Base-by-base conservation (phyloP, 306 rosid genomes). In the Fagus crenata region DNA sequence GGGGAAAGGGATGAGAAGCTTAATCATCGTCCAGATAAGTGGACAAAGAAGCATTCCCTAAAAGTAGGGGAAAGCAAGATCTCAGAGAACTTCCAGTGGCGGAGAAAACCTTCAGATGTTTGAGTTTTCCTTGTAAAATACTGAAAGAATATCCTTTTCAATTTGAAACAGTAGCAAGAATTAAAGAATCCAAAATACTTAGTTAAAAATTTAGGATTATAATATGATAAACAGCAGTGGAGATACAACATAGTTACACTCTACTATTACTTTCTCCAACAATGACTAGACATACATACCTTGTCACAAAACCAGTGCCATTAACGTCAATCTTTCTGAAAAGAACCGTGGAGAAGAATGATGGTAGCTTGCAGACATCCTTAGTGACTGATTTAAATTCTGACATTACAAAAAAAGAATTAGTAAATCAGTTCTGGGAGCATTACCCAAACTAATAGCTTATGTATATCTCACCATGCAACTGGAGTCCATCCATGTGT, bases 361-460 rank as follows among this genome's bases (percentile, higher is more conserved):
- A 96, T 71, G 99, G 99, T 81, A 96, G 93, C 96, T 89, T 96
- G 92, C 99, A 96, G 59, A 96, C 81, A 77, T 96, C 98, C 92
- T 93, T 96, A 33, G 93, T 89, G 76, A 96, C 81, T 42, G 85
- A 75, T 84, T 91, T 92, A 81, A 96, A 96, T 67, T 96, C 98
- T 96, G 93, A 53, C 72, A 89, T 53, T 56, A 65, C 82, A 85
- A 77, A 67, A 54, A 74, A 77, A 80, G 41, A 80, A 83, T 84
- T 72, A 87, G 77, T 63, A 80, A 41, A 59, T 61, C 68, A 78
- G 69, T 85, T 70, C 77, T 61, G 81, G 78, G 37, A 58, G 42
- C 78, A 76, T 46, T 75, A 83, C 77, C 63, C 71, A 76, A 58
- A 75, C 67, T 53, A 64, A 80, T 78, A 18, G 77, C 53, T 12